These are phyloP conservation scores for Botrytis aclada DNA, from an alignment of 2,329 filamentous ascomycete genomes.

Conservation along the genomic window DNA sequence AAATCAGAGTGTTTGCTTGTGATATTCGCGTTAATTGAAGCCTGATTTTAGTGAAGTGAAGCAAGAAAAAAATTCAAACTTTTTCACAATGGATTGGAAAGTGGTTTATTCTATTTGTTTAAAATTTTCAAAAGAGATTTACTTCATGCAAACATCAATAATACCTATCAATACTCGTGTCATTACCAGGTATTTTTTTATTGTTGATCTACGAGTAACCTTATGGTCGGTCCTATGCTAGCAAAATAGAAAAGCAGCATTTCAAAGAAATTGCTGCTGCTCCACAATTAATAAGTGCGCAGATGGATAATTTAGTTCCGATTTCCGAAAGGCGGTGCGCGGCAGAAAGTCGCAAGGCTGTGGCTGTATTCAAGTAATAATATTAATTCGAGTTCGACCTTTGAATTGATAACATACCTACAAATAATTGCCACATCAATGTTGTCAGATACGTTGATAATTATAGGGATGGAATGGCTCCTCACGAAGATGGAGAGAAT, in stretches of 20 bases:
- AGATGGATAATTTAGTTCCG: conserved; percentile 4
- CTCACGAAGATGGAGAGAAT: conserved; percentile 45
- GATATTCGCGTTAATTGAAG: conserved; percentile 1
- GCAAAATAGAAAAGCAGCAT: not conserved
- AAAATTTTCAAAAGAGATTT: not conserved
- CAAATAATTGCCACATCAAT: not conserved
- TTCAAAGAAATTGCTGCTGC: not conserved
- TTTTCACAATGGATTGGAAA: not conserved
- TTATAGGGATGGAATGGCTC: conserved; percentile 40
- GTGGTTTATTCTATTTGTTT: fast-evolving
- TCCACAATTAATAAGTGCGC: not conserved
- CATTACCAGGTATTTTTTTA: not conserved
- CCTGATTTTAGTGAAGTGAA: not conserved
- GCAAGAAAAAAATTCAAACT: too few species aligned
- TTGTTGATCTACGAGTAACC: not conserved
- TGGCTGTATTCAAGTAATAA: not conserved
- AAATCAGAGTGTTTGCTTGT: conserved; percentile 16
- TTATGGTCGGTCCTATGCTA: too few species aligned
- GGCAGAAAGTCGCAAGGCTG: conserved; percentile 5
- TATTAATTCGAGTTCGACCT: not conserved
- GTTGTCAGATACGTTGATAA: conserved; percentile 26
- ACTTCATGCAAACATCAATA: not conserved
- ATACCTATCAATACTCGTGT: not conserved
- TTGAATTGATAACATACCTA: not conserved
- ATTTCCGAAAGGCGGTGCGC: conserved; percentile 21